Percentiles rank a stretch among this genome's conserved stretches.
These are phyloP conservation scores for Gossypium gossypioides DNA, from an alignment of 441 rosid genomes.

Conservation along the genomic window DNA sequence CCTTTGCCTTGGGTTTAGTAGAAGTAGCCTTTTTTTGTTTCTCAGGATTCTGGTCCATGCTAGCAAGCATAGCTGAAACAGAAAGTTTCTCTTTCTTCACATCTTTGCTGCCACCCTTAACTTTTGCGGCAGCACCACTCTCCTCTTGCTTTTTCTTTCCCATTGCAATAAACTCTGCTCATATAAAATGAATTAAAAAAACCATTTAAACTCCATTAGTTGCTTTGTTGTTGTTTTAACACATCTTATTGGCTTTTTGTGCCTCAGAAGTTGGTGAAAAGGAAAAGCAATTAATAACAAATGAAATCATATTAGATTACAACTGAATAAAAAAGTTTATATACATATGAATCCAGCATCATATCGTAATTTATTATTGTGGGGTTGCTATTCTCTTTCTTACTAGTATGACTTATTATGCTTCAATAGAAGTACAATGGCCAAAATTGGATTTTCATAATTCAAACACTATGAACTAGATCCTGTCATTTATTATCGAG, in stretches of 20 bases:
- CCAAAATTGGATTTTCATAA: not conserved
- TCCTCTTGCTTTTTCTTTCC: constrained; percentile 69
- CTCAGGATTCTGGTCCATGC: constrained; percentile 69
- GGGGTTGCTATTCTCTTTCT: not conserved
- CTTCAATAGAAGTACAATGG: not conserved
- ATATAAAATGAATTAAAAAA: not conserved
- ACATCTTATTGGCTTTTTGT: not conserved
- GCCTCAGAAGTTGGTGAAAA: not conserved
- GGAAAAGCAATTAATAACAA: not conserved
- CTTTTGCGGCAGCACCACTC: constrained; percentile 27
- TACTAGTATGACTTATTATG: not conserved
- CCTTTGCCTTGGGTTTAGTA: constrained; percentile 38
- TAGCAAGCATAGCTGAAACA: constrained; percentile 70
- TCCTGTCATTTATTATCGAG: not conserved
- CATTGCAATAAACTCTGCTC: constrained; percentile 31
- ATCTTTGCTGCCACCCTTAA: constrained; percentile 41
- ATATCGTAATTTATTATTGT: not conserved
- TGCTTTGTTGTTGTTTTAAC: not conserved
- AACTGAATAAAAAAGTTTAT: not conserved
- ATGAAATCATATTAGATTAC: not conserved
- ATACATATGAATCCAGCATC: not conserved
- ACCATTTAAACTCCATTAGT: not conserved
- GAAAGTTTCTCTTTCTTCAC: constrained; percentile 56
- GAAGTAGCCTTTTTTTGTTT: constrained; percentile 51
- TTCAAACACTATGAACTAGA: not conserved